phyloP scores from a whole-genome alignment of 2,329 filamentous ascomycete genomes.

The Sporothrix inflata region DNA sequence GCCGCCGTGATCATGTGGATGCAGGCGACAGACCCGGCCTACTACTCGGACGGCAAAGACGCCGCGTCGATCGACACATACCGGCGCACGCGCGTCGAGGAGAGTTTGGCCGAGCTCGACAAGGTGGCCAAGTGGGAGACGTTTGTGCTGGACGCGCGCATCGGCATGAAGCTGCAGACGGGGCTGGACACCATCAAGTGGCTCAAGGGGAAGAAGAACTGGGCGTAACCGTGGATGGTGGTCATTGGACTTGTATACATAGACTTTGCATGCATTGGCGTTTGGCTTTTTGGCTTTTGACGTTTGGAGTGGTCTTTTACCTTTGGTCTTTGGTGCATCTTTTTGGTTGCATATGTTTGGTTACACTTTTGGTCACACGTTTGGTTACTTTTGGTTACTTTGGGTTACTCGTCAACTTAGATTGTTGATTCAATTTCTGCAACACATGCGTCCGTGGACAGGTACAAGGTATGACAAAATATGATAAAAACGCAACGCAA shows the following conservation, averaged over 20 bases:
- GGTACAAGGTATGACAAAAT: too few relatives aligned
- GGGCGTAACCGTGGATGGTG: slow-evolving; percentile 23
- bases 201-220: slow-evolving; percentile 51
- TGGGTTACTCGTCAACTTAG: too few relatives aligned
- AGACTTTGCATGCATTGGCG: neutral
- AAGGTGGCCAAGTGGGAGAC: slow-evolving; percentile 71
- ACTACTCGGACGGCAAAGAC: slow-evolving; percentile 34
- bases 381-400: neutral
- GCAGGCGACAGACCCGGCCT: slow-evolving; percentile 55
- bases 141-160: slow-evolving; percentile 73
- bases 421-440: slow-evolving; percentile 36
- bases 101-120: slow-evolving; percentile 67
- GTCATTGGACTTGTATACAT: neutral
- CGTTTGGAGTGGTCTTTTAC: neutral
- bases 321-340: slow-evolving; percentile 6
- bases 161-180: slow-evolving; percentile 73
- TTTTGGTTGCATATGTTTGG: slow-evolving; percentile 2
- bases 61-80: slow-evolving; percentile 41
- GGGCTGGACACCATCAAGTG: slow-evolving; percentile 67
- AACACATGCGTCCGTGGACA: neutral
- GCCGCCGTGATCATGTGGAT: slow-evolving; percentile 81
- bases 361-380: neutral
- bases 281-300: neutral
- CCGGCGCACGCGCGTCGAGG: slow-evolving; percentile 55
- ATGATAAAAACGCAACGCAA: neutral